Evolutionary conservation across 2,329 filamentous ascomycete genomes (phyloP).

Genomic region (Stagonosporopsis rhizophila): DNA sequence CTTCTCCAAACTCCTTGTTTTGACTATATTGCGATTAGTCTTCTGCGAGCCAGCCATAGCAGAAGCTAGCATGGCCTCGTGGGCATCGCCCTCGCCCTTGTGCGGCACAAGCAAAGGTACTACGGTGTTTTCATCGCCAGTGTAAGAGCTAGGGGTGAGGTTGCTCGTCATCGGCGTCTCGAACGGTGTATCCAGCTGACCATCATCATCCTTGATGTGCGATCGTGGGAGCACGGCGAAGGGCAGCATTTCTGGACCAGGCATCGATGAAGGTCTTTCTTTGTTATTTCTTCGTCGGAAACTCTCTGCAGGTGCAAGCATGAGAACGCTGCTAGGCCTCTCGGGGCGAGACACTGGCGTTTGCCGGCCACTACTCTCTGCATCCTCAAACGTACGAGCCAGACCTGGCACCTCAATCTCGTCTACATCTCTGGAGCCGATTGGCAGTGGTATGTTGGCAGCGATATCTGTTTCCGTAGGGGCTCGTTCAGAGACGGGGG

Average conservation of each 20-base stretch:
- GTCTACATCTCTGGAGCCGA: conserved; percentile 71
- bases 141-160: conserved; percentile 32
- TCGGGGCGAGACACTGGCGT: conserved; percentile 35
- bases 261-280: conserved; percentile 43
- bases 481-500: conserved; percentile 51
- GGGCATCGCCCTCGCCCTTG: conserved; percentile 21
- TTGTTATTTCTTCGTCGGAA: conserved; percentile 28
- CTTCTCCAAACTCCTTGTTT: conserved; percentile 21
- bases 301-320: conserved; percentile 33
- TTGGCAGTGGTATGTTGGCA: conserved; percentile 72
- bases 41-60: conserved; percentile 34
- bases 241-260: conserved; percentile 27
- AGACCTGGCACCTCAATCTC: conserved; percentile 83
- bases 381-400: conserved; percentile 68
- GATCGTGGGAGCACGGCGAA: conserved; percentile 27
- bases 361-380: conserved; percentile 32
- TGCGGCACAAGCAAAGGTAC: conserved; percentile 8
- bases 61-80: conserved; percentile 44
- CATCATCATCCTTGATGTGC: conserved; percentile 2
- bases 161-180: conserved; percentile 34
- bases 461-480: conserved; percentile 57
- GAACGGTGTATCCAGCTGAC: conserved; percentile 27
- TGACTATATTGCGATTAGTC: conserved; percentile 17
- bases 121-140: conserved; percentile 24
- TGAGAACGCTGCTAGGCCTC: conserved; percentile 42